phyloP scores from a whole-genome alignment of 2,329 filamentous ascomycete genomes.

The Calonectria ilicicola region DNA sequence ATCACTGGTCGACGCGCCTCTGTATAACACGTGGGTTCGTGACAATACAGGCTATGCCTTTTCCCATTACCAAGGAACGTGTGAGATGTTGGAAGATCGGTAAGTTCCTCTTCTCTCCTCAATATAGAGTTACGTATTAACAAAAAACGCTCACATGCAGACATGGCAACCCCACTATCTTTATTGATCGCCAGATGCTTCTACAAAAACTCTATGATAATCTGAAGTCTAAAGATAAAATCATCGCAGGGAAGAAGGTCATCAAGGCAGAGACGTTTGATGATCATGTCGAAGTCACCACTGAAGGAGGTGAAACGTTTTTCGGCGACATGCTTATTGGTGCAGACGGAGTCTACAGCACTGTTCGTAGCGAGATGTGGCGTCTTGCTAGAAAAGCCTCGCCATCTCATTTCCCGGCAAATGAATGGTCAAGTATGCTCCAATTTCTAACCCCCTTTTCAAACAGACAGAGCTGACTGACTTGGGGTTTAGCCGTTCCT shows the following conservation, averaged over 20 bases:
- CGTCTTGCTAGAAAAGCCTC: neutral
- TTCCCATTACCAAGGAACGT: neutral
- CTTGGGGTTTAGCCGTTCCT: neutral
- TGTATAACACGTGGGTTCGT: neutral
- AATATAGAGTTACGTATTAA: neutral
- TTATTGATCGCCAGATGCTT: neutral
- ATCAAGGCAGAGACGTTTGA: neutral
- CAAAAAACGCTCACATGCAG: neutral
- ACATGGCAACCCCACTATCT: neutral
- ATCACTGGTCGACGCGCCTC: neutral
- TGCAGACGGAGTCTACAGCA: slow-evolving; percentile 2
- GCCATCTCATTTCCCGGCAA: neutral
- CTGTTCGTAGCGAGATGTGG: neutral
- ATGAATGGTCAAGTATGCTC: neutral
- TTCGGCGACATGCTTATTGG: neutral
- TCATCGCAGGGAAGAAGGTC: neutral
- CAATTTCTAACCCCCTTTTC: no score
- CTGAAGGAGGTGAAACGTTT: neutral
- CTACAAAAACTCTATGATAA: neutral
- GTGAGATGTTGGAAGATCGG: neutral
- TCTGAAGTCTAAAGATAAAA: neutral
- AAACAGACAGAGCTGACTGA: neutral
- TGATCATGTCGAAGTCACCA: neutral
- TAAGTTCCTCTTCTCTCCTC: neutral
- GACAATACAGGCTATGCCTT: neutral